Evolutionary conservation across 768 basidiomycete genomes (phyloP).

Genomic region (Pisolithus sp.): DNA sequence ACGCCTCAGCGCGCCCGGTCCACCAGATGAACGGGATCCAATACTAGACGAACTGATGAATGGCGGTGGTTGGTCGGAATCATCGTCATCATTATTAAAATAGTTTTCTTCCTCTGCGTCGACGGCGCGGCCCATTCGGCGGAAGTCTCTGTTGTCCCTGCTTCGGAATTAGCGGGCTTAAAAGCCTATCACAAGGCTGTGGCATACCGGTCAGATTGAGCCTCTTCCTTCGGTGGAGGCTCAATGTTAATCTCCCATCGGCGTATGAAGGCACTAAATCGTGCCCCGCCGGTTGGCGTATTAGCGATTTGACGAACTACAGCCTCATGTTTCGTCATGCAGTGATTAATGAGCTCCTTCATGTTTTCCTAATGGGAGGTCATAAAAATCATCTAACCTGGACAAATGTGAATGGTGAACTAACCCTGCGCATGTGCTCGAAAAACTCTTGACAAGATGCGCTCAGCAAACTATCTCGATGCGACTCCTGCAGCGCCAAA

Average conservation of each 20-base stretch:
- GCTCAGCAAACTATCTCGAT: slow-evolving; percentile 85
- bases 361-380: slow-evolving; percentile 63
- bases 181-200: slow-evolving; percentile 4
- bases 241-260: slow-evolving; percentile 93
- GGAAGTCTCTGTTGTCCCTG: slow-evolving; percentile 37
- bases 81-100: slow-evolving; percentile 87
- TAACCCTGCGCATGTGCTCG: slow-evolving; percentile 81
- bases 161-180: slow-evolving; percentile 9
- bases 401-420: slow-evolving; percentile 16
- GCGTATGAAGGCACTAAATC: slow-evolving; percentile 67
- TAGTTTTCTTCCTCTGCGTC: slow-evolving; percentile 88
- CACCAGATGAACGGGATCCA: slow-evolving; percentile 23
- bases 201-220: slow-evolving; percentile 46
- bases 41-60: slow-evolving; percentile 22
- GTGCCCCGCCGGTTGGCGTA: slow-evolving; percentile 53
- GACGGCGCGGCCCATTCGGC: slow-evolving; percentile 39
- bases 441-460: slow-evolving; percentile 96
- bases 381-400: slow-evolving; percentile 4
- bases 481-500: slow-evolving; percentile 74
- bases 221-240: slow-evolving; percentile 51
- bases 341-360: slow-evolving; percentile 75
- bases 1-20: slow-evolving; percentile 44
- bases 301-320: slow-evolving; percentile 58
- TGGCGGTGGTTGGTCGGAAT: slow-evolving; percentile 40
- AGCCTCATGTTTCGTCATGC: slow-evolving; percentile 72